Evolutionary conservation across 495 filamentous ascomycete genomes (phyloP).

Genomic region (Talaromyces ruber): DNA sequence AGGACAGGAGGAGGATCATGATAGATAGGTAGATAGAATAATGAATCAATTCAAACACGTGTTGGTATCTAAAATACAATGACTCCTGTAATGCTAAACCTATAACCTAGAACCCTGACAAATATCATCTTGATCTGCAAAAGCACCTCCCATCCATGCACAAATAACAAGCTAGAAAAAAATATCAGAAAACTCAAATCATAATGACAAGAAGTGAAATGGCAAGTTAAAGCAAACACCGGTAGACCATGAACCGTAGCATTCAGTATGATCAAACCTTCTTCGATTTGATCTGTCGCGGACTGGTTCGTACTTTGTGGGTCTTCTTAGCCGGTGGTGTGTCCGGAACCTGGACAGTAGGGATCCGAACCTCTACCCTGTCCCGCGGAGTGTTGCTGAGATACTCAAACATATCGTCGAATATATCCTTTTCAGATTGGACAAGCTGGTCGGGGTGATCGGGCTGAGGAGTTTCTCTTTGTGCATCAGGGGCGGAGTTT

Average conservation of each 20-base stretch:
- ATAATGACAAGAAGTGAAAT: background rate
- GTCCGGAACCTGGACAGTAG: slow-evolving; percentile 6
- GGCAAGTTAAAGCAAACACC: background rate
- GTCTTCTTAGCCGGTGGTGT: slow-evolving; percentile 11
- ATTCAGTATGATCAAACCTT: background rate
- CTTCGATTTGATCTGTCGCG: background rate
- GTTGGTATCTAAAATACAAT: slow-evolving; percentile 17
- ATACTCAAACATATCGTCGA: slow-evolving; percentile 1
- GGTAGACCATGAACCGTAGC: background rate
- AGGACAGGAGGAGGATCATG: background rate
- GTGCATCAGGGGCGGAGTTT: background rate
- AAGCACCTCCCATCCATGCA: background rate
- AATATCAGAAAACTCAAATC: background rate
- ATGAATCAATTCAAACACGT: slow-evolving; percentile 1
- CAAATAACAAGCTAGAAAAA: background rate
- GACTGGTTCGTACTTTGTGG: background rate
- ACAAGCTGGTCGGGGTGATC: background rate
- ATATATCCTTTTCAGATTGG: background rate
- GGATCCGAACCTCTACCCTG: slow-evolving; percentile 13
- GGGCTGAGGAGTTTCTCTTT: background rate
- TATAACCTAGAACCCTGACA: background rate
- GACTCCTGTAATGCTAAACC: slow-evolving; percentile 2
- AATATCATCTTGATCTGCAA: background rate
- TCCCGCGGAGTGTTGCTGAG: background rate
- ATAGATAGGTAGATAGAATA: slow-evolving; percentile 8